A percentile compares a stretch with the other conserved stretches of the same genome.
These are phyloP conservation scores for Aspergillus mulundensis DNA, from an alignment of 495 filamentous ascomycete species.

Conservation along the genomic window DNA sequence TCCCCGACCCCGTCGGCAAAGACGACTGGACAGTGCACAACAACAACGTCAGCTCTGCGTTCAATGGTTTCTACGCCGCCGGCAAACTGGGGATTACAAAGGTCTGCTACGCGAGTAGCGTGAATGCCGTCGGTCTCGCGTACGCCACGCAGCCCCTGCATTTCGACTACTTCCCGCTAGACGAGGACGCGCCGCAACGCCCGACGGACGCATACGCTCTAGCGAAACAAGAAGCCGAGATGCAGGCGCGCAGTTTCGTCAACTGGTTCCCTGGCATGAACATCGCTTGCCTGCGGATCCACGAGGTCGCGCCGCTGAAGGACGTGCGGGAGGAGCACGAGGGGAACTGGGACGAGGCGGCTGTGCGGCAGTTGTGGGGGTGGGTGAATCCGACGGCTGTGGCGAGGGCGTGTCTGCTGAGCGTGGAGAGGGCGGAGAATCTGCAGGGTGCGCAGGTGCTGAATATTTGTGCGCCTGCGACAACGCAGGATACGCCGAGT, in stretches of 20 bases:
- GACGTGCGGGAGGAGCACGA: conserved; percentile 16
- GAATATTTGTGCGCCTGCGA: conserved; percentile 12
- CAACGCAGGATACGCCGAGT: conserved; percentile 10
- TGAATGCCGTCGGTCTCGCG: conserved; percentile 19
- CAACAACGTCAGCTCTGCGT: conserved; percentile 20
- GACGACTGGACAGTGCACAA: conserved; percentile 17
- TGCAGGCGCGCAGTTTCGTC: conserved; percentile 12
- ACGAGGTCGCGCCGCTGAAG: conserved; percentile 14
- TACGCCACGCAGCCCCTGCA: conserved; percentile 16
- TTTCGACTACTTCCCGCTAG: conserved; percentile 23
- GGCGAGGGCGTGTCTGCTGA: conserved; percentile 17
- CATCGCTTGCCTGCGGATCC: conserved; percentile 22
- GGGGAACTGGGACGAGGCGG: conserved; percentile 15
- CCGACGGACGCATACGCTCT: conserved; percentile 21
- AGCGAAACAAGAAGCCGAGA: conserved; percentile 19
- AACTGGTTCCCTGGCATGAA: conserved; percentile 21
- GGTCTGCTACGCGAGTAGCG: conserved; percentile 19
- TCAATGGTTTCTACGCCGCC: conserved; percentile 20
- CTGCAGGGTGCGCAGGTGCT: conserved; percentile 5
- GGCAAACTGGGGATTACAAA: conserved; percentile 14
- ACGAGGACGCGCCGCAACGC: conserved; percentile 14
- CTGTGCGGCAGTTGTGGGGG: conserved; percentile 17
- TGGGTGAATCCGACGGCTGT: conserved; percentile 18
- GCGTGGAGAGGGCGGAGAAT: conserved; percentile 13
- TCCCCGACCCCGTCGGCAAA: conserved; percentile 19